Conservation (phyloP, 495 filamentous ascomycete genomes). For the Aspergillus sparsus region DNA sequence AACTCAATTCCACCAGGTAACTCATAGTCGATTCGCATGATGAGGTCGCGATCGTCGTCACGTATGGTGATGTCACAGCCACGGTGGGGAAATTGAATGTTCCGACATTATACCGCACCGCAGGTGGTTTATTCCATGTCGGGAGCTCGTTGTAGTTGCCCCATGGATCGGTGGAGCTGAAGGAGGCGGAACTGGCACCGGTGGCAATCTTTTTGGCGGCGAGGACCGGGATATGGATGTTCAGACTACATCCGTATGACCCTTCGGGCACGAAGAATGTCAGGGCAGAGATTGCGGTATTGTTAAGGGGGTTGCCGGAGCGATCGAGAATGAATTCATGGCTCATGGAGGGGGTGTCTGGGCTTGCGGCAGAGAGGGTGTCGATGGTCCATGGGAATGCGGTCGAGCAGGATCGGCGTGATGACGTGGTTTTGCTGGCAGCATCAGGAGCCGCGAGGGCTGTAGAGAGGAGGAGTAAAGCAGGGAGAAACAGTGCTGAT, state of each 20-base stretch:
- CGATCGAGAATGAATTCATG: conserved; percentile 20
- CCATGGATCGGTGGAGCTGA: conserved; percentile 23
- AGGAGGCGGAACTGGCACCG: conserved; percentile 19
- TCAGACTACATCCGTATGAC: conserved; percentile 25
- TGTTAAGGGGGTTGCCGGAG: background rate
- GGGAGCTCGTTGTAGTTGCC: conserved; percentile 1
- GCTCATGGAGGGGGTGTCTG: conserved; percentile 12
- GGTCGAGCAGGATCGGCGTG: conserved; percentile 19
- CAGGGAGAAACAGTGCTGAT: background rate
- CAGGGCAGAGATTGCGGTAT: conserved; percentile 17
- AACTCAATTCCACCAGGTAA: conserved; percentile 16
- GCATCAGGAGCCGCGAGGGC: background rate
- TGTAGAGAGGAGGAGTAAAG: background rate
- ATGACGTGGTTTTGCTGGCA: background rate
- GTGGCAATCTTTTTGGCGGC: conserved; percentile 17
- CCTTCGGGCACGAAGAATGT: conserved; percentile 24
- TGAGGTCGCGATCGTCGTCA: conserved; percentile 13
- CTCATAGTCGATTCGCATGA: conserved; percentile 23
- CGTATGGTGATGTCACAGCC: background rate
- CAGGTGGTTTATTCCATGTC: conserved; percentile 23
- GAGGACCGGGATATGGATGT: conserved; percentile 20
- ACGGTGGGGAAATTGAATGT: conserved; percentile 21
- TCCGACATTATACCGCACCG: conserved; percentile 3
- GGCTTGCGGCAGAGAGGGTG: conserved; percentile 17
- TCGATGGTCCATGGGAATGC: conserved; percentile 19